Evolutionary conservation across 2,329 filamentous ascomycete species (phyloP), one percentile per base, ranked within the genome.

Genomic region (Colletotrichum falcatum): DNA sequence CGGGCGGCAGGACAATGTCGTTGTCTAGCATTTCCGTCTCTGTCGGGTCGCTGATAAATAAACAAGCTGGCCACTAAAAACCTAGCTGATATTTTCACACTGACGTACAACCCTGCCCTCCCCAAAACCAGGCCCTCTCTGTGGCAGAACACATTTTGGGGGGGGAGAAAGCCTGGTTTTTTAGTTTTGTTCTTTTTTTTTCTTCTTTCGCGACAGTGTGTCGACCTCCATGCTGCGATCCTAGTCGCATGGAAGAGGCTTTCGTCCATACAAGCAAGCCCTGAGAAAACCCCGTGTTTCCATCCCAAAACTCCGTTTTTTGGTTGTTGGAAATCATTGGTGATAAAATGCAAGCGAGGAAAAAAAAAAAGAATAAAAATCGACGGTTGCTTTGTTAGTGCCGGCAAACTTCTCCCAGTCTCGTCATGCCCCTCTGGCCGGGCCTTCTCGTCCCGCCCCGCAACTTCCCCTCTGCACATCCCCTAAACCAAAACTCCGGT

Each of bases 41-140:
- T 68, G 61, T 67, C 53, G 53, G 33, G 35, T 65, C 61, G 53
- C 61, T 44, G 26, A 65, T 68, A 68, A n/a, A n/a, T n/a, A n/a
- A n/a, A n/a, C n/a, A n/a, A 65, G 61, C 59, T 55, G 35, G 65
- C 61, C 61, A 68, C 65, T 46, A 44, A 44, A 68, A 58, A n/a
- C n/a, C 53, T 65, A 59, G 53, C n/a, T 68, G 61, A 61, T 68
- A 68, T 68, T 65, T 65, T 44, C 62, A 68, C 61, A 68, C 66
- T 68, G 61, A 65, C 61, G 66, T 65, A 68, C 66, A 62, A 44
- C 46, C 61, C 44, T 65, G 53, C 44, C 54, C 44, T 8, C 8
- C 18, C 37, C 35, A 9, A 3, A 37, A 65, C 35, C 28, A 33
- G 18, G 7, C 51, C 51, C 61, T 65, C 37, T 12, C 7, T 33